phyloP scores from a whole-genome alignment of 2,329 filamentous ascomycete genomes.

The Xylariales sp. region DNA sequence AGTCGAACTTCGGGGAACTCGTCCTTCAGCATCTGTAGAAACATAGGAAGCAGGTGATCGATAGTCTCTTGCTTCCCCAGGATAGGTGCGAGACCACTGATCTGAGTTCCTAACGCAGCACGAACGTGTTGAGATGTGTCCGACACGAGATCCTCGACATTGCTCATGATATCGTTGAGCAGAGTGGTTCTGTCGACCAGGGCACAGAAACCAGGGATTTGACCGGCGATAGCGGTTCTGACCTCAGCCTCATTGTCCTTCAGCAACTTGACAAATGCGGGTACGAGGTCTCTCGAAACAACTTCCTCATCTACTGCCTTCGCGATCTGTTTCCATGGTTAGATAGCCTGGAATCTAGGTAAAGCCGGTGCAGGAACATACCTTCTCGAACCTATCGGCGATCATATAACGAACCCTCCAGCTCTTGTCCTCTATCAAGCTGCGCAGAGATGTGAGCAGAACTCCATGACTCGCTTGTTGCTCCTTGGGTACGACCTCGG shows the following conservation, averaged over 20 bases:
- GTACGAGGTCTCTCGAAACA: conserved; percentile 86
- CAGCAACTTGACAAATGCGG: conserved; percentile 92
- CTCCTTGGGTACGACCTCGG: conserved; percentile 95
- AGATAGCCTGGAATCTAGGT: neutral
- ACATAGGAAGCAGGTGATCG: conserved; percentile 95
- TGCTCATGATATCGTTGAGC: conserved; percentile 93
- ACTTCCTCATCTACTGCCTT: conserved; percentile 98
- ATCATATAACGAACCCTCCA: conserved; percentile 99
- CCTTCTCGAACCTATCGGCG: conserved; percentile 96
- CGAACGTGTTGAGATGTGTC: conserved; percentile 96
- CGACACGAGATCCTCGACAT: conserved; percentile 91
- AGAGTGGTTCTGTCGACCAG: conserved; percentile 83
- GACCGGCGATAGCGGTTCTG: conserved; percentile 90
- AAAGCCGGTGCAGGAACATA: conserved; percentile 27
- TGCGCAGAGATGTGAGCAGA: conserved; percentile 82
- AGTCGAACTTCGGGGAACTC: conserved; percentile 97
- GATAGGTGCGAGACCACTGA: conserved; percentile 93
- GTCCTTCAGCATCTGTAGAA: conserved; percentile 98
- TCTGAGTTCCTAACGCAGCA: conserved; percentile 90
- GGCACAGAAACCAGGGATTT: conserved; percentile 94
- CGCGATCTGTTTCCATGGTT: conserved; percentile 63
- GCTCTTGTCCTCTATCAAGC: conserved; percentile 97
- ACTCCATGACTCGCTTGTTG: conserved; percentile 96
- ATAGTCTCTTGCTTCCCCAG: conserved; percentile 99
- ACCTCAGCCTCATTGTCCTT: conserved; percentile 99